Evolutionary conservation across 139 green algal genomes (phyloP).

Genomic region (Chlamydomonas incerta): DNA sequence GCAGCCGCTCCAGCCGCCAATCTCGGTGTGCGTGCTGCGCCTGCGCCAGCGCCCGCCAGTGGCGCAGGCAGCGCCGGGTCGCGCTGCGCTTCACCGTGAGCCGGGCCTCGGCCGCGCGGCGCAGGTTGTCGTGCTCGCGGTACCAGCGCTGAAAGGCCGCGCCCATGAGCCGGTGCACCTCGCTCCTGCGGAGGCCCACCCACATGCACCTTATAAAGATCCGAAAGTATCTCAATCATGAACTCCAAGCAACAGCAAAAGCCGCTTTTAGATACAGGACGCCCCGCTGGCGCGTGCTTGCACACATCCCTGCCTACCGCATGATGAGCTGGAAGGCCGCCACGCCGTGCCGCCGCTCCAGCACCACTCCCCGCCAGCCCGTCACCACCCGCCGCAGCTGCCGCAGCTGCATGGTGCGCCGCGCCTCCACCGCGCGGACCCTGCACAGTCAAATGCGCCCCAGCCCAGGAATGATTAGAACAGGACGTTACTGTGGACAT

Average conservation of each 20-base stretch:
- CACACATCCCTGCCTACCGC: too few relatives aligned
- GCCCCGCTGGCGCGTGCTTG: too few relatives aligned
- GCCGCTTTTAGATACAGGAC: too few relatives aligned
- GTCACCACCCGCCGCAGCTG: background rate
- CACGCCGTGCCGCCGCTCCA: background rate
- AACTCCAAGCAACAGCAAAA: too few relatives aligned
- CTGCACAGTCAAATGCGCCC: background rate
- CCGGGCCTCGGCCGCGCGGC: background rate
- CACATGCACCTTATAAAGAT: too few relatives aligned
- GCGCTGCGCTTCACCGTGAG: background rate
- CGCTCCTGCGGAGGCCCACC: constrained; percentile 18
- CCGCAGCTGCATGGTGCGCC: background rate
- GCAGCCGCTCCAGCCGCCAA: constrained; percentile 10
- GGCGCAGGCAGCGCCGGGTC: background rate
- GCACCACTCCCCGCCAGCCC: background rate
- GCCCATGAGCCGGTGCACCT: constrained; percentile 24
- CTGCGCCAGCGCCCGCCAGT: constrained; percentile 27
- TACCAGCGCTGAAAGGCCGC: background rate
- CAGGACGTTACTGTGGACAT: too few relatives aligned
- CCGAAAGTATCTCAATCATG: too few relatives aligned
- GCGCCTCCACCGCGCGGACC: background rate
- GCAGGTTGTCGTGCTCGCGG: constrained; percentile 4
- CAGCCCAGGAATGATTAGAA: too few relatives aligned
- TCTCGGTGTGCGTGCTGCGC: background rate
- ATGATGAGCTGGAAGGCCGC: constrained; percentile 11